phyloP scores from a whole-genome alignment of 352 stramenopile genomes.

The Pythium brachiatum region DNA sequence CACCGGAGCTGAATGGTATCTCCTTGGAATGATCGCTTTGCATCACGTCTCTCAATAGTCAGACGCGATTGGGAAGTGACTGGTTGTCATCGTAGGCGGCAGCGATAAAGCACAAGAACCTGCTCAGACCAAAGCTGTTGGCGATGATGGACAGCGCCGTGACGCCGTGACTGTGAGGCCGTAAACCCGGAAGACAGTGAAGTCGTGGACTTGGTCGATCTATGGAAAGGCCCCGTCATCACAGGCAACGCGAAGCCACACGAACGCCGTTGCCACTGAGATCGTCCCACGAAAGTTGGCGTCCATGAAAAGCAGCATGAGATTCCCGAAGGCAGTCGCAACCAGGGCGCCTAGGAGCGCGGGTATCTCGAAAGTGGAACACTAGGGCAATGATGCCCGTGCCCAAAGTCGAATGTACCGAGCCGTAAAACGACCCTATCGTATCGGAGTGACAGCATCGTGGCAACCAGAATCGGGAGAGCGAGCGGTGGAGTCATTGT shows the following conservation, averaged over 20 bases:
- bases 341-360: no score
- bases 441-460: not conserved
- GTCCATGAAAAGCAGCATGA: constrained; percentile 1
- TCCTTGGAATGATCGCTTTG: not conserved
- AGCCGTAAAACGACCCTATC: not conserved
- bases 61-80: not conserved
- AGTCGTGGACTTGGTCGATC: not conserved
- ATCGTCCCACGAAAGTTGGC: not conserved
- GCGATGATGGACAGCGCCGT: not conserved
- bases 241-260: not conserved
- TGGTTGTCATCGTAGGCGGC: not conserved
- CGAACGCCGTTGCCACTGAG: not conserved
- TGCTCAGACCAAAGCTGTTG: not conserved
- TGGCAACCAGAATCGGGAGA: not conserved
- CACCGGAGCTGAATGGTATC: not conserved
- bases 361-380: no score
- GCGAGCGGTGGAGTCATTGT: no score
- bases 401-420: not conserved
- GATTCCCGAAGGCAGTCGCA: no score
- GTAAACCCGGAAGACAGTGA: no score
- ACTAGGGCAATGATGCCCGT: not conserved
- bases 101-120: not conserved
- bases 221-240: not conserved
- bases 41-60: not conserved
- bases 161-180: not conserved